Percentiles rank a stretch among this genome's conserved stretches.
phyloP scores from a whole-genome alignment of 1,284 basidiomycete genomes.

The Ganoderma lingzhi region DNA sequence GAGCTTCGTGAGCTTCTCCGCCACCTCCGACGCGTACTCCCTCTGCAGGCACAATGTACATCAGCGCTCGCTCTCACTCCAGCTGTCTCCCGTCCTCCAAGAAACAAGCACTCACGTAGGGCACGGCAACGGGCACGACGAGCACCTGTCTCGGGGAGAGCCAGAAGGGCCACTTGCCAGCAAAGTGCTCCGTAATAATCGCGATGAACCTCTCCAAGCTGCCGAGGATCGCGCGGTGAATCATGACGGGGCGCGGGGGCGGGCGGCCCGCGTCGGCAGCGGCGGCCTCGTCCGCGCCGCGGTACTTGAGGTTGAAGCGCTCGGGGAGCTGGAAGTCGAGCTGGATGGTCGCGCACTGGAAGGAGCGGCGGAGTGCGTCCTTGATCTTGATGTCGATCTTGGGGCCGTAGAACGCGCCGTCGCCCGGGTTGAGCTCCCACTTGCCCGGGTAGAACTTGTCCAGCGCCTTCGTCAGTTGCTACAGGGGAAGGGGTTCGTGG shows the following conservation, averaged over 20 bases:
- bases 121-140: conserved; percentile 92
- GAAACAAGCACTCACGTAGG: conserved; percentile 67
- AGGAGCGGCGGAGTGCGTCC: conserved; percentile 91
- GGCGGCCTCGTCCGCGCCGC: conserved; percentile 73
- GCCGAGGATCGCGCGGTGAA: conserved; percentile 97
- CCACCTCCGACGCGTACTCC: conserved; percentile 89
- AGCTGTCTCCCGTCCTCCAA: not conserved
- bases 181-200: conserved; percentile 97
- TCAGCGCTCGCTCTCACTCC: not conserved
- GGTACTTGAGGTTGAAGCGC: conserved; percentile 95
- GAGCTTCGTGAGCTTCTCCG: conserved; percentile 69
- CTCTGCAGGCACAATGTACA: conserved; percentile 57
- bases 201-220: conserved; percentile 97
- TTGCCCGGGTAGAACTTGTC: conserved; percentile 90
- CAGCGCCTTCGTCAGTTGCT: conserved; percentile 89
- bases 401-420: conserved; percentile 97
- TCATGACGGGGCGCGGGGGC: conserved; percentile 91
- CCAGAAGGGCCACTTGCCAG: conserved; percentile 99
- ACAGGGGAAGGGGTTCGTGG: conserved; percentile 12
- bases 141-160: conserved; percentile 94
- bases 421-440: conserved; percentile 96
- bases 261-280: conserved; percentile 59
- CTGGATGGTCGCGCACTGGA: conserved; percentile 98
- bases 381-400: conserved; percentile 98
- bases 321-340: conserved; percentile 99